Base-by-base conservation (phyloP, 2,329 filamentous ascomycete species). In the Cladobotryum protrusum region DNA sequence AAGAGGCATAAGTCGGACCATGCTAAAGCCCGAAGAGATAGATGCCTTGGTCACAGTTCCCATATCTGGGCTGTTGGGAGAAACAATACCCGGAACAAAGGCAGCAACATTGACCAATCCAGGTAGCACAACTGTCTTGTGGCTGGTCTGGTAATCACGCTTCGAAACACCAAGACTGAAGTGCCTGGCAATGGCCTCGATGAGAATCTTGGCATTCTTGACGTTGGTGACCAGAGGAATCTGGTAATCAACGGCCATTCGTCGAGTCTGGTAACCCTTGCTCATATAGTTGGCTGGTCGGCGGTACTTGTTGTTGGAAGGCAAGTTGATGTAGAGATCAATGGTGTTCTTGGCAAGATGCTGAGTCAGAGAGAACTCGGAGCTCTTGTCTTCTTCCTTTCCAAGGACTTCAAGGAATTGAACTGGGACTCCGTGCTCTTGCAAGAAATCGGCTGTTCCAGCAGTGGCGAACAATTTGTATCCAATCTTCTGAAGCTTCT, bases 201-300 rank as follows among this genome's bases (percentile, higher is more conserved):
- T 86, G 46, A 99, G 73, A 52, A 99, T 89, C 78, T 97, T 99
- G 52, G 93, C 93, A 65, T 96, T 97, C 81, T 99, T 99, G 69
- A 99, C 93, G 62, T 99, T 99, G 49, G 93, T 99, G 15, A 99
- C 92, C 53, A 99, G 76, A 52, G 93, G 93, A 48, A 93, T 95
- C 73, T 97, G 92, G 73, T 96, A 83, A 71, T 96, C 93, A 39
- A 99, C 93, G 34, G 93, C 93, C 91, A 99, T 96, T 69, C 93
- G 85, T 67, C 93, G 84, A 49, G 93, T 97, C 64, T 88, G 86
- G 73, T 99, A 99, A 53, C 93, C 93, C 74, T 93, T 93, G 71
- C 88, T 95, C 86, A 99, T 95, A 73, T 97, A 99, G 76, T 90
- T 99, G 61, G 93, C 93, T 32, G 93, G 93, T 58, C 93, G 85